Evolutionary conservation across 2,329 filamentous ascomycete genomes (phyloP).

Genomic region (Monosporascus sp.): DNA sequence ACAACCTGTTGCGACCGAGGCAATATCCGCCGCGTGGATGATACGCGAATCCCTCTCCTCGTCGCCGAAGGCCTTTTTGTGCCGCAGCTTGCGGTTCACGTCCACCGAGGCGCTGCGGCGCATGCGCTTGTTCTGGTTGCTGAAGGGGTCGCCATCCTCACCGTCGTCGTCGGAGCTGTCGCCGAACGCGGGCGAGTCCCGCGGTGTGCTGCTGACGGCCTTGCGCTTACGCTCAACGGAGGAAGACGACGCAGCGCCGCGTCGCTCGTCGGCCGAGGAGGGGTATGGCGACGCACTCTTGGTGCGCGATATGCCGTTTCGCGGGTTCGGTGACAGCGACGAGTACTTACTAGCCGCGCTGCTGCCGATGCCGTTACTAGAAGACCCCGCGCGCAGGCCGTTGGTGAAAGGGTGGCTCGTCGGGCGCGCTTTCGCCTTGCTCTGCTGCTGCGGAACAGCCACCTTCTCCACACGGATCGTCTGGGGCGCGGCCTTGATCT

Average conservation of each 20-base stretch:
- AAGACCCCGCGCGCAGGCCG: constrained; percentile 13
- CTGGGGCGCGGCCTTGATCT: constrained; percentile 47
- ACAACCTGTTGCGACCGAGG: constrained; percentile 46
- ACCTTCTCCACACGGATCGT: constrained; percentile 51
- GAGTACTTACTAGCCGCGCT: constrained; percentile 5
- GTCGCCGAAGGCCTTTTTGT: constrained; percentile 41
- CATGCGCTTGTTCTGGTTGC: constrained; percentile 40
- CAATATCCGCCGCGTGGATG: constrained; percentile 56
- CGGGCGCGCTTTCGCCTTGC: constrained; percentile 21
- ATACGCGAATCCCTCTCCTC: constrained; percentile 39
- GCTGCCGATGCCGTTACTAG: constrained; percentile 2
- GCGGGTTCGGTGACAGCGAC: constrained; percentile 37
- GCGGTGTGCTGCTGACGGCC: constrained; percentile 27
- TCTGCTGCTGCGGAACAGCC: constrained; percentile 35
- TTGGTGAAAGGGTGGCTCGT: constrained; percentile 9
- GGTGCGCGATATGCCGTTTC: constrained; percentile 17
- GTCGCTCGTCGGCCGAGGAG: constrained; percentile 25
- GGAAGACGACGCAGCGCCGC: constrained; percentile 6
- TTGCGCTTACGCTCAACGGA: constrained; percentile 43
- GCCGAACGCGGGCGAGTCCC: constrained; percentile 43
- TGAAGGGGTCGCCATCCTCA: constrained; percentile 49
- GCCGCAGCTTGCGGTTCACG: constrained; percentile 41
- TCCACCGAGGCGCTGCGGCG: constrained; percentile 41
- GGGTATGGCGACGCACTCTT: constrained; percentile 37
- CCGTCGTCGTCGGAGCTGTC: constrained; percentile 46